phyloP scores from a whole-genome alignment of 73 alveolate species.

The Symbiodinium pilosum region DNA sequence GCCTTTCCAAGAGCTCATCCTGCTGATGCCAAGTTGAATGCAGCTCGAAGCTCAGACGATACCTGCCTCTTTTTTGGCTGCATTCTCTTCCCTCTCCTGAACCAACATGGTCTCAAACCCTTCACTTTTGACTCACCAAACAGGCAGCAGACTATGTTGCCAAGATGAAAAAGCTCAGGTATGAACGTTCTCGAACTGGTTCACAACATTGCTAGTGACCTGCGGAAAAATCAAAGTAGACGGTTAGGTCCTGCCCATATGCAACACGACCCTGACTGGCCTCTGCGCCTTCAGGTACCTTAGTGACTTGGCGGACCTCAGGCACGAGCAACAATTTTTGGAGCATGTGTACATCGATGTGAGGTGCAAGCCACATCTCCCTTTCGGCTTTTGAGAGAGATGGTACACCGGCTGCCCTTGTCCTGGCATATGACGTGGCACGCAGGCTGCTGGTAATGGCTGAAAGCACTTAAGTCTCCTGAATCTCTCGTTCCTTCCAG shows the following conservation, averaged over 20 bases:
- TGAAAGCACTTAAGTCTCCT: not conserved
- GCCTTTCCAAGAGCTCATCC: conserved; percentile 75
- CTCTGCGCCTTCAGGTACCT: conserved; percentile 90
- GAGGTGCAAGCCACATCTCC: conserved; percentile 54
- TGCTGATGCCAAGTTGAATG: not conserved
- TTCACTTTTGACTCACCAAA: no score
- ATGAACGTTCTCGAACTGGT: conserved; percentile 48
- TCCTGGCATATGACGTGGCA: not conserved
- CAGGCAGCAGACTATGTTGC: not conserved
- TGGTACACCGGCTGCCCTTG: conserved; percentile 88
- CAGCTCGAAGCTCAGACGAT: not conserved
- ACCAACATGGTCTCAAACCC: no score
- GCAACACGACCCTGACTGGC: not conserved
- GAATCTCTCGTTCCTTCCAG: conserved; percentile 86
- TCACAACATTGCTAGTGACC: conserved; percentile 81
- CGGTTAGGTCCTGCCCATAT: not conserved
- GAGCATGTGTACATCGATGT: not conserved
- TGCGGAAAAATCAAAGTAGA: not conserved
- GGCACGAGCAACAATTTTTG: not conserved
- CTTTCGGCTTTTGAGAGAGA: conserved; percentile 81
- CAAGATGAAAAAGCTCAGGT: not conserved
- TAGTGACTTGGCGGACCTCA: conserved; percentile 85
- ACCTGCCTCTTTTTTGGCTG: conserved; percentile 43
- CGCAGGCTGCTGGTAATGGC: not conserved
- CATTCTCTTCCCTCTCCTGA: conserved; percentile 79